These are phyloP conservation scores for Leptoxyphium fumago DNA, from an alignment of 2,329 filamentous ascomycete species.

Conservation along the genomic window DNA sequence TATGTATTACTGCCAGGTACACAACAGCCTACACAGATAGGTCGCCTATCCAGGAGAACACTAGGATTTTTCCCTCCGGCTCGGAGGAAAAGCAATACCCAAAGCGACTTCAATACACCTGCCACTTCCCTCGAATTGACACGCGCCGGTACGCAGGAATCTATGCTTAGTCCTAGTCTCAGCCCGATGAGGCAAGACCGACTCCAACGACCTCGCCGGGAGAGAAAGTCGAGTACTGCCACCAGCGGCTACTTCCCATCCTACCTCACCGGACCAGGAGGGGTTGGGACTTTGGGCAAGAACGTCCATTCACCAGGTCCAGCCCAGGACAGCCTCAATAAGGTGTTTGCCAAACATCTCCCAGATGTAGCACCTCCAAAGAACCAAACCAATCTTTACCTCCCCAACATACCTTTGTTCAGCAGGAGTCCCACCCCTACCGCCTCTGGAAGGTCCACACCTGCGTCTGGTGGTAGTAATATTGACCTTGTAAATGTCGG, in stretches of 20 bases:
- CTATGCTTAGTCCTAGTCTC: constrained; percentile 16
- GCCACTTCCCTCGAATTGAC: constrained; percentile 49
- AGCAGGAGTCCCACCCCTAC: constrained; percentile 11
- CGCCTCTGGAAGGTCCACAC: constrained; percentile 13
- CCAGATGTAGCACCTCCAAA: constrained; percentile 52
- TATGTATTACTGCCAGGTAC: constrained; percentile 72
- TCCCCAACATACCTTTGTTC: constrained; percentile 49
- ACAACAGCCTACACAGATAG: constrained; percentile 65
- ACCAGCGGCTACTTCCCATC: constrained; percentile 24
- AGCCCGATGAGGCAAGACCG: constrained; percentile 21
- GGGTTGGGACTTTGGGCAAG: constrained; percentile 66
- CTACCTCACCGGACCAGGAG: constrained; percentile 68
- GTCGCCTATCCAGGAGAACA: constrained; percentile 61
- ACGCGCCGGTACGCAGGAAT: constrained; percentile 26
- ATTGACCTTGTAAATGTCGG: constrained; percentile 64
- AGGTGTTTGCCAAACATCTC: constrained; percentile 69
- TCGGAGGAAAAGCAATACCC: constrained; percentile 68
- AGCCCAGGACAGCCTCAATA: constrained; percentile 69
- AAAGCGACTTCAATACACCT: constrained; percentile 41
- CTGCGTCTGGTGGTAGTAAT: constrained; percentile 14
- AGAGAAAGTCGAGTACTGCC: constrained; percentile 23
- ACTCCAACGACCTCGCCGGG: constrained; percentile 25
- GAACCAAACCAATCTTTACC: constrained; percentile 40
- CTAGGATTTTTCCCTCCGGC: constrained; percentile 87
- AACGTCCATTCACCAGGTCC: constrained; percentile 64